Evolutionary conservation across 192 early-diverging fungal genomes (phyloP).

Genomic region (Rhizophagus clarus): DNA sequence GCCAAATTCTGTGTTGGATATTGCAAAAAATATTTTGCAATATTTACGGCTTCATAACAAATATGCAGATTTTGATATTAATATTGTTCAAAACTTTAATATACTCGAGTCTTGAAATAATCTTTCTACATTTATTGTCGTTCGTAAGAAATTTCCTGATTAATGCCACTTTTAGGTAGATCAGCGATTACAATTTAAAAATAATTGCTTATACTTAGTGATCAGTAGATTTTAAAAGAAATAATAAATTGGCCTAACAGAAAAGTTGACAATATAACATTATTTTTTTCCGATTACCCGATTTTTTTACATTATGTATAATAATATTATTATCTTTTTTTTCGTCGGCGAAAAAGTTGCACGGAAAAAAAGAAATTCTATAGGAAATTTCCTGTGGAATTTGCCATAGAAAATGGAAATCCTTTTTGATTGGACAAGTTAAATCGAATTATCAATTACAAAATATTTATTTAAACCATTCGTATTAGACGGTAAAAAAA

Average conservation of each 20-base stretch:
- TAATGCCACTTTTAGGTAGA: too few species aligned
- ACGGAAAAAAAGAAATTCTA: background rate
- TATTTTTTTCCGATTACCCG: too few species aligned
- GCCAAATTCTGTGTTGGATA: slow-evolving; percentile 5
- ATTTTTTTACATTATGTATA: too few species aligned
- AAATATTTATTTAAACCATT: background rate
- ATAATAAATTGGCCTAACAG: too few species aligned
- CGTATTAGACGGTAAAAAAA: too few species aligned
- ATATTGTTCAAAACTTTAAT: background rate
- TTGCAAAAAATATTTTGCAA: slow-evolving; percentile 5
- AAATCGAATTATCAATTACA: background rate
- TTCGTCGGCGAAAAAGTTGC: background rate
- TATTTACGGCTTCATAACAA: background rate
- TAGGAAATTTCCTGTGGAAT: background rate
- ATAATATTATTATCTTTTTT: too few species aligned
- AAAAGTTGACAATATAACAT: too few species aligned
- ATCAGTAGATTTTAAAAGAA: too few species aligned
- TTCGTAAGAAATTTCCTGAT: too few species aligned
- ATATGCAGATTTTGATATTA: background rate
- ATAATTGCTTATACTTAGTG: too few species aligned
- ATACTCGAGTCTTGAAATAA: background rate
- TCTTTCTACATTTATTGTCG: too few species aligned
- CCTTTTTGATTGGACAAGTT: background rate
- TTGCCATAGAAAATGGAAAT: background rate
- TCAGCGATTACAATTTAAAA: too few species aligned